A percentile compares a stretch with the other conserved stretches of the same genome.
Evolutionary conservation across 225 moss, liverwort and hornwort species (phyloP).

Genomic region (Pleurozium schreberi): DNA sequence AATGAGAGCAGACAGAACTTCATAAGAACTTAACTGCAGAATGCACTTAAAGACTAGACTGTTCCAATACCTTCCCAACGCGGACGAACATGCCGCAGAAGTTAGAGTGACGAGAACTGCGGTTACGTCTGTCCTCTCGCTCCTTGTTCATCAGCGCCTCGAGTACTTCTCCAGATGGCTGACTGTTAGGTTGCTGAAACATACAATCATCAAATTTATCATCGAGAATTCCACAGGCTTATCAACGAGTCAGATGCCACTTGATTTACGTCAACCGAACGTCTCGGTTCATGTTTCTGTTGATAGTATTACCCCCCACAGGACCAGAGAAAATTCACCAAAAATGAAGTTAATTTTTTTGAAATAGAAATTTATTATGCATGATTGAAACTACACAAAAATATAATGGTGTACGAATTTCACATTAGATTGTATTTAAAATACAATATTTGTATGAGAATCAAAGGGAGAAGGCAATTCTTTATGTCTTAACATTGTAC

Average conservation of each 20-base stretch:
- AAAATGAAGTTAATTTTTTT: no score
- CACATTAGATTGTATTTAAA: not conserved
- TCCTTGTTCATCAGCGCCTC: constrained; percentile 47
- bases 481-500: rapidly evolving
- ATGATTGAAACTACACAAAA: no score
- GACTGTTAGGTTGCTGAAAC: constrained; percentile 29
- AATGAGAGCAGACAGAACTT: not conserved
- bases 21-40: not conserved
- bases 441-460: not conserved
- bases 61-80: constrained; percentile 37
- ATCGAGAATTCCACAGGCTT: not conserved
- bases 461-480: rapidly evolving
- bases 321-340: no score
- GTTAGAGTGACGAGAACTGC: constrained; percentile 41
- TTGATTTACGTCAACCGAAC: not conserved
- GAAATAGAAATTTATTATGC: no score
- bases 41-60: no score
- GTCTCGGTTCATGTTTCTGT: not conserved
- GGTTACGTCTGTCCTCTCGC: constrained; percentile 24
- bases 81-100: constrained; percentile 78
- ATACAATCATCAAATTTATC: not conserved
- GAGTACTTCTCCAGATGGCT: constrained; percentile 40
- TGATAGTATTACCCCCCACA: no score
- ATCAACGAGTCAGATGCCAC: not conserved
- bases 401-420: not conserved